Percentiles rank a stretch among this genome's conserved stretches.
Conservation (phyloP, 169 alveolate genomes). For the Cryptosporidium ubiquitum region DNA sequence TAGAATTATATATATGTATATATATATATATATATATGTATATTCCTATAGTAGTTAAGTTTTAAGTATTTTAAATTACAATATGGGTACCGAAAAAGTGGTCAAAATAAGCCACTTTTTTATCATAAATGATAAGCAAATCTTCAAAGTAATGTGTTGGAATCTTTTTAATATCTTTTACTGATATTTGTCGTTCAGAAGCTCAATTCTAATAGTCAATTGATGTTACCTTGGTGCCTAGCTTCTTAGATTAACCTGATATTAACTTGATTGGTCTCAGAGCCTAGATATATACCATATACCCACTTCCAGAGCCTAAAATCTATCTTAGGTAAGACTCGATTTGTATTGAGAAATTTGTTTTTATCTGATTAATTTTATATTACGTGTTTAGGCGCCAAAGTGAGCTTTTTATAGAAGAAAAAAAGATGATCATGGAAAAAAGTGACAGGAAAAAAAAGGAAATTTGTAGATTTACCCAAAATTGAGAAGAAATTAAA, state of each 20-base stretch:
- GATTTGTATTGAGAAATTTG: not conserved
- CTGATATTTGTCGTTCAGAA: not conserved
- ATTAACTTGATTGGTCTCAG: not conserved
- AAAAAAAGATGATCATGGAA: not conserved
- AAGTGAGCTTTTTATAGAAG: not conserved
- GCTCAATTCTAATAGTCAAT: too few species aligned
- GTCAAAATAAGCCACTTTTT: not conserved
- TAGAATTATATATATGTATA: not conserved
- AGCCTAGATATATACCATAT: not conserved
- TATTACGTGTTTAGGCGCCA: slow-evolving; percentile 27
- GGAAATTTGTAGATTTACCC: slow-evolving; percentile 4
- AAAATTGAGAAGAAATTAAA: too few species aligned
- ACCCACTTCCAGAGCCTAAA: not conserved
- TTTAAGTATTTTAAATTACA: too few species aligned
- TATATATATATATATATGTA: not conserved
- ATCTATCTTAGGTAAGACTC: not conserved
- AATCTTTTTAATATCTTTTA: too few species aligned
- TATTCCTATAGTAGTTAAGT: not conserved
- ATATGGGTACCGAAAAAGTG: not conserved
- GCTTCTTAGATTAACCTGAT: too few species aligned
- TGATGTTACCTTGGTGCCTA: not conserved
- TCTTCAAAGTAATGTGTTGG: not conserved
- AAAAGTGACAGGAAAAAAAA: not conserved
- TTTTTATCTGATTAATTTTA: not conserved
- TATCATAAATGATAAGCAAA: not conserved